phyloP scores from a whole-genome alignment of 1,284 basidiomycete genomes.

The Fomitopsis pinicola region DNA sequence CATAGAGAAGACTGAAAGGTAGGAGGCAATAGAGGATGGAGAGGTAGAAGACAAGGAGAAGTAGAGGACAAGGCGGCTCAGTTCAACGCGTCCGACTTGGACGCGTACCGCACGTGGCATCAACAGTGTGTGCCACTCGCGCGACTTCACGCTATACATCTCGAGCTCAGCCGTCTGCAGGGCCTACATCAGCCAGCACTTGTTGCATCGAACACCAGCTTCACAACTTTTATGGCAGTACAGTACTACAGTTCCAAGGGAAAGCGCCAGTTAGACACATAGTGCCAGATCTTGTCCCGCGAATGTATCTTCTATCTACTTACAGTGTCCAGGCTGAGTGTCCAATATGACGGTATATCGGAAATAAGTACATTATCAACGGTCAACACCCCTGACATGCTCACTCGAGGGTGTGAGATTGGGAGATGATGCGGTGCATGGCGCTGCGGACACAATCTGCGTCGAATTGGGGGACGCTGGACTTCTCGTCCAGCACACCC shows the following conservation, averaged over 20 bases:
- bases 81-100: not conserved
- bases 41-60: not conserved
- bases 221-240: too few species aligned
- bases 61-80: not conserved
- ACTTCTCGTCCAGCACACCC: slow-evolving; percentile 18
- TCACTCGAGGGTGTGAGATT: slow-evolving; percentile 3
- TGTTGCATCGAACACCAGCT: too few species aligned
- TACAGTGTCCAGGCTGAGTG: not conserved
- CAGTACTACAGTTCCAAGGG: too few species aligned
- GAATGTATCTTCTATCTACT: too few species aligned
- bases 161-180: too few species aligned
- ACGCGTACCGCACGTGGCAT: not conserved
- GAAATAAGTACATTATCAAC: not conserved
- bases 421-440: slow-evolving; percentile 40
- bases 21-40: not conserved
- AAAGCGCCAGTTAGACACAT: too few species aligned
- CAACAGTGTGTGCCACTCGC: not conserved
- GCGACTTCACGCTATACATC: not conserved
- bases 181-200: too few species aligned
- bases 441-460: slow-evolving; percentile 44
- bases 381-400: not conserved
- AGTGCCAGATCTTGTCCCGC: too few species aligned
- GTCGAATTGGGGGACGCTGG: slow-evolving; percentile 42
- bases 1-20: not conserved
- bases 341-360: not conserved